Conservation (phyloP, 768 basidiomycete genomes). For the Russula sp. region DNA sequence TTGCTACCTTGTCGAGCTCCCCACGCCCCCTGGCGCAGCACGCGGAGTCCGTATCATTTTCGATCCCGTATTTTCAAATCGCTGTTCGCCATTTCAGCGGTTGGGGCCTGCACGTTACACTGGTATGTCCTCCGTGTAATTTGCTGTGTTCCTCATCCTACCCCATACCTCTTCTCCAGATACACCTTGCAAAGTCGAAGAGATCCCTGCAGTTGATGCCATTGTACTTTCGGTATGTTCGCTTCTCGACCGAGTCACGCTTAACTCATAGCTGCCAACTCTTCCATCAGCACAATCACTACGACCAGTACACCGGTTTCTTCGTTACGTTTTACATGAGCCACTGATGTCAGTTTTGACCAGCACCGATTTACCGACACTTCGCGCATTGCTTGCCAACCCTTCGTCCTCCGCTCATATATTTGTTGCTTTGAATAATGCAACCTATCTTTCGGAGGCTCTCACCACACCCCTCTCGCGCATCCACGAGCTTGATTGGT, state of each 20-base stretch:
- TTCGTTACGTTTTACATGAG: not conserved
- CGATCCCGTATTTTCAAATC: constrained; percentile 35
- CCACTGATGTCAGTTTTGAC: not conserved
- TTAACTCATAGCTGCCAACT: not conserved
- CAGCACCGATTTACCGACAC: constrained; percentile 34
- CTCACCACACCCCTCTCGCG: constrained; percentile 31
- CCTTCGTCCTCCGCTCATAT: constrained; percentile 32
- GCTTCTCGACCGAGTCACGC: not conserved
- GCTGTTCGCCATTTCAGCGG: constrained; percentile 32
- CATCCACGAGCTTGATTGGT: constrained; percentile 48
- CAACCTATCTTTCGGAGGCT: constrained; percentile 28
- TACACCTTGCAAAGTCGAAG: constrained; percentile 35
- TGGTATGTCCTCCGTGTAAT: constrained; percentile 21
- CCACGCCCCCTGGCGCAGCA: constrained; percentile 30
- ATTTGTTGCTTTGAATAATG: constrained; percentile 44
- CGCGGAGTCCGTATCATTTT: constrained; percentile 36
- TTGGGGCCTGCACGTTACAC: constrained; percentile 33
- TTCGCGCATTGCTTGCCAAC: constrained; percentile 28
- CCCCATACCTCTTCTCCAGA: constrained; percentile 20
- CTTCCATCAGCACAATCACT: constrained; percentile 33
- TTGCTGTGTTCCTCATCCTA: not conserved
- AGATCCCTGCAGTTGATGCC: constrained; percentile 44
- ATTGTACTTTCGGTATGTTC: constrained; percentile 42
- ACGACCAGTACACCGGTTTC: constrained; percentile 31
- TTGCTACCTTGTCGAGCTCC: constrained; percentile 37